Evolutionary conservation across 257 asterid genomes (phyloP), one percentile per base, ranked within the genome.

Genomic region (Solanum sejunctum): DNA sequence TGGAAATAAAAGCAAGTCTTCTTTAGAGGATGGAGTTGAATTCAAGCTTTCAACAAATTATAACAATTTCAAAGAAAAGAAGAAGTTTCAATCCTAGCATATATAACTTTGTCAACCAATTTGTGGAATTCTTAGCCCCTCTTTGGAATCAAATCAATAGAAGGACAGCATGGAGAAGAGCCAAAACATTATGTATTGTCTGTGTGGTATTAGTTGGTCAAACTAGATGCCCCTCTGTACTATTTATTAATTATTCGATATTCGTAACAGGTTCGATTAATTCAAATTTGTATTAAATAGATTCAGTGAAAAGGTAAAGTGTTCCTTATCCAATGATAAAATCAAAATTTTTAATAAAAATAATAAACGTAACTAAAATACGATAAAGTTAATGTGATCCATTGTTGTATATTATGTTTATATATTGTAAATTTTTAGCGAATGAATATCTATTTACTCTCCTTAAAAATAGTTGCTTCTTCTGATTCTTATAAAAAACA

Each of bases 11-110:
- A 43, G 23, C 60, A 82, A 82, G 41, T 61, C 41, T 63, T 82
- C 61, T 69, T 83, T 83, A 43, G 17, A 83, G 36, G 70, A 41
- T 83, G 81, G 85, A 83, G 81, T 83, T 83, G 36, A 83, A 83
- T 83, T 54, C 43, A 83, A 83, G 85, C 81, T 83, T 69, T 54
- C 81, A 70, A 77, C 47, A 63, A 79, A 83, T 69, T 51, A 83
- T 63, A 39, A 15, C 52, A 64, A 83, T 83, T 69, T 70, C 79
- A 63, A 83, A 52, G 45, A 52, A 83, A 83, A 69, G 69, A 52
- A 66, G 64, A 51, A 67, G 36, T 66, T 47, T 3, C 39, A 67
- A 83, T 69, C 23, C 32, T 61, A 58, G 28, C 58, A 82, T 77
- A 13, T 49, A 52, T 51, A 77, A 10, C 47, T 51, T 77, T 51